Evolutionary conservation across 2,329 filamentous ascomycete species (phyloP).

Genomic region (Colletotrichum filicis): DNA sequence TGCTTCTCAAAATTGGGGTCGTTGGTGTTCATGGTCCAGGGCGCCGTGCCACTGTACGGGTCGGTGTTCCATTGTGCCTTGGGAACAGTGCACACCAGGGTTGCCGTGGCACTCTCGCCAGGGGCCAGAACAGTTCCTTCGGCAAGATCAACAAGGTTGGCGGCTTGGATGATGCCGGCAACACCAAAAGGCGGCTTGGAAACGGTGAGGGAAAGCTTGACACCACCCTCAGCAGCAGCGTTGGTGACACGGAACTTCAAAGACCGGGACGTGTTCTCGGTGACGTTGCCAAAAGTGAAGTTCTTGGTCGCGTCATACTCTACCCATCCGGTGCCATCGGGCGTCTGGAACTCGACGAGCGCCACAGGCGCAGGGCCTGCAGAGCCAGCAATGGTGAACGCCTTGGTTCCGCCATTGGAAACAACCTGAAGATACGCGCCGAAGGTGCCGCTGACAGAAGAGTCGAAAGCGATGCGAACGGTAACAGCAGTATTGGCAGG

Average conservation of each 20-base stretch:
- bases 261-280: conserved; percentile 58
- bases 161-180: conserved; percentile 62
- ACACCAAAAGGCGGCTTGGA: conserved; percentile 71
- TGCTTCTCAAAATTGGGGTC: conserved; percentile 64
- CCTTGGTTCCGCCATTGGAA: conserved; percentile 60
- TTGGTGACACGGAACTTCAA: conserved; percentile 66
- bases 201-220: conserved; percentile 64
- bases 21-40: conserved; percentile 69
- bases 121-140: conserved; percentile 64
- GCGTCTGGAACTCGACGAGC: conserved; percentile 64
- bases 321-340: conserved; percentile 62
- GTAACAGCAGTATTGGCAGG: conserved; percentile 50
- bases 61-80: conserved; percentile 67
- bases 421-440: conserved; percentile 58
- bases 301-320: conserved; percentile 52
- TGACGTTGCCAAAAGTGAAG: conserved; percentile 67
- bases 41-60: conserved; percentile 57
- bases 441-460: conserved; percentile 58
- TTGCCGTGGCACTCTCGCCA: conserved; percentile 62
- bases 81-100: conserved; percentile 64
- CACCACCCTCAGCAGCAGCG: conserved; percentile 54
- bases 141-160: conserved; percentile 66
- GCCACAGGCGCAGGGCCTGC: conserved; percentile 61
- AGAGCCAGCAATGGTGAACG: conserved; percentile 59
- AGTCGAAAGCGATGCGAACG: conserved; percentile 59